Evolutionary conservation across 768 basidiomycete species (phyloP), one percentile per base, ranked within the genome.

Genomic region (Russula dissimulans): DNA sequence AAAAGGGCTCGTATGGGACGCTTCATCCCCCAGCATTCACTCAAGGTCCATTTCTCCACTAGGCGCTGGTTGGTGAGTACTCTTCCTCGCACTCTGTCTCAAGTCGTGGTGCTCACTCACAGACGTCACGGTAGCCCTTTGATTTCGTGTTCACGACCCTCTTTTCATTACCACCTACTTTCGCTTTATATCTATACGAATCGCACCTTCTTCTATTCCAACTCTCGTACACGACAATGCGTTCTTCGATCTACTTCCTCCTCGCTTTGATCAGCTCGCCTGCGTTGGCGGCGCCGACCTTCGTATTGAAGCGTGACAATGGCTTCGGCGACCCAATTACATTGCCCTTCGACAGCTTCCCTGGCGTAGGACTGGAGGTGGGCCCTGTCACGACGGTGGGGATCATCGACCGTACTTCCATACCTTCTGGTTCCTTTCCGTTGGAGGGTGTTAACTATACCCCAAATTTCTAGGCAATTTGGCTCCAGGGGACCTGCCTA

Each of bases 41-140:
- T 54, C 54, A 44, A 29, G 4, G 38, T 34, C 3, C 12, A 22
- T 41, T 45, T 55, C 34, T 3, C 12, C 44, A 15, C 43, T 12
- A 54, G 44, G 54, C 54, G 46, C 44, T 55, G 54, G 54, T 55
- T 55, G 44, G 54, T 55, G 18, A 34, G 54, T 55, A 11, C 7
- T 36, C 3, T 29, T 39, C 36, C 4, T 22, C 15, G 9, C 9
- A 6, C 36, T 14, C 42, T 2, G 10, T 17, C 18, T 17, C 43
- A 9, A 3, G 18, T 17, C 7, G 9, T 14, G 38, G 15, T 55
- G n/a, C 44, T 55, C 44, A 55, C n/a, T 55, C 34, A 55, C n/a
- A 10, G 3, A 8, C 18, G 18, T 44, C 22, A 2, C 22, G 22
- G 10, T 36, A 38, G 44, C 44, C 54, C 43, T 38, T 45, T 5